Conservation (phyloP, 2,329 filamentous ascomycete genomes). For the Aureobasidium sp. region DNA sequence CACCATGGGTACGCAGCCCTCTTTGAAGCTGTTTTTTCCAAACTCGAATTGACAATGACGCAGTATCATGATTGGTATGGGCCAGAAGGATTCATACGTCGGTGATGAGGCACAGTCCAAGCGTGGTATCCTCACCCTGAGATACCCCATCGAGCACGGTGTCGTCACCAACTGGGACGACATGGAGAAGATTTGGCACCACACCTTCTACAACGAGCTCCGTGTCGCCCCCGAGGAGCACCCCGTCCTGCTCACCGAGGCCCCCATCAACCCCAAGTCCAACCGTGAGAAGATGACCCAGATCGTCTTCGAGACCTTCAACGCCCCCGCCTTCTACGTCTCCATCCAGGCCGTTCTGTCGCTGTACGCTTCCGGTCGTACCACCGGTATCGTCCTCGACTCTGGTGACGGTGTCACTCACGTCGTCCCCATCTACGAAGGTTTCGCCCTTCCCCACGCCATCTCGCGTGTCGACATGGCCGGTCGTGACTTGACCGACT, state of each 20-base stretch:
- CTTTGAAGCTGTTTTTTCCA: slow-evolving; percentile 15
- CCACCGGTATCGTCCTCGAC: slow-evolving; percentile 99
- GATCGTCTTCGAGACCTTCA: slow-evolving; percentile 99
- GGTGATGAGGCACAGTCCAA: slow-evolving; percentile 99
- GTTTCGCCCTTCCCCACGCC: slow-evolving; percentile 99
- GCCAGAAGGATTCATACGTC: slow-evolving; percentile 99
- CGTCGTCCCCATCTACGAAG: slow-evolving; percentile 99
- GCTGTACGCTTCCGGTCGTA: slow-evolving; percentile 99
- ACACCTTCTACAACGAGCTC: slow-evolving; percentile 99
- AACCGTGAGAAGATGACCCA: slow-evolving; percentile 99
- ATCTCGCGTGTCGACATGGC: slow-evolving; percentile 99
- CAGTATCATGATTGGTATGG: slow-evolving; percentile 99
- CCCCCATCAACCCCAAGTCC: slow-evolving; percentile 99
- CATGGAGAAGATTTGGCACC: slow-evolving; percentile 99
- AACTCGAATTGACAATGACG: slow-evolving; percentile 19
- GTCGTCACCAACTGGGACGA: slow-evolving; percentile 99
- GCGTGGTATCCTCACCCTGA: slow-evolving; percentile 99
- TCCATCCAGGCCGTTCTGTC: slow-evolving; percentile 99
- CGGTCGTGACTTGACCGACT: slow-evolving; percentile 98
- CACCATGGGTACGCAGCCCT: slow-evolving; percentile 82
- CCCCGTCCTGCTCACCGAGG: slow-evolving; percentile 97
- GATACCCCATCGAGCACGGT: slow-evolving; percentile 99
- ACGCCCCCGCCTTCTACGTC: slow-evolving; percentile 99
- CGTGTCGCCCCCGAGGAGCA: slow-evolving; percentile 99
- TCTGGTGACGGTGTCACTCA: slow-evolving; percentile 99